These are phyloP conservation scores for Aureobasidium vineae DNA, from an alignment of 2,329 filamentous ascomycete genomes.

Conservation along the genomic window DNA sequence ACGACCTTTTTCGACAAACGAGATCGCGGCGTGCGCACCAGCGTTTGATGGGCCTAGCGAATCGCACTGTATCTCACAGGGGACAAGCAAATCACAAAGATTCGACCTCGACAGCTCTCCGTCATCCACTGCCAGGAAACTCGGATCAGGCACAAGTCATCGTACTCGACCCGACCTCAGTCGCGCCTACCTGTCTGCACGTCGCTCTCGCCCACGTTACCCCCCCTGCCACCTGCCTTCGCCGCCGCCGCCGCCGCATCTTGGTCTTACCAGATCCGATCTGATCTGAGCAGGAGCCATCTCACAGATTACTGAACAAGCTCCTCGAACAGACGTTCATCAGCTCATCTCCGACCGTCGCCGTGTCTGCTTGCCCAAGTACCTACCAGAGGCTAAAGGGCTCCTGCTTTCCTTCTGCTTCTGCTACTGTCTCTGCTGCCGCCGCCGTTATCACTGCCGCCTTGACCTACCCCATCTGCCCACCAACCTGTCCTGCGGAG, in stretches of 20 bases:
- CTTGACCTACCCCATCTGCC: slow-evolving; percentile 8
- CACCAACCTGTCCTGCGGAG: slow-evolving; percentile 1
- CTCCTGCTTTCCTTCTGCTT: slow-evolving; percentile 1
- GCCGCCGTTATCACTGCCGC: not conserved
- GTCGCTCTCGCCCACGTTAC: slow-evolving; percentile 15
- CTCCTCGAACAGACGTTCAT: not conserved
- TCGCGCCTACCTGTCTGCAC: slow-evolving; percentile 5
- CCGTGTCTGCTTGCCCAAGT: not conserved
- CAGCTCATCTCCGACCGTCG: slow-evolving; percentile 21
- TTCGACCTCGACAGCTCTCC: slow-evolving; percentile 8
- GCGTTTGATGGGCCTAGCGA: slow-evolving; percentile 24
- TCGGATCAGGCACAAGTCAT: not conserved
- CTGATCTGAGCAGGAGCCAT: slow-evolving; percentile 22
- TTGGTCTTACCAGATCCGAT: slow-evolving; percentile 8
- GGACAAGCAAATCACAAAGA: slow-evolving; percentile 16
- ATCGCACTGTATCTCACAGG: slow-evolving; percentile 24
- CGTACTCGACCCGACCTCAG: not conserved
- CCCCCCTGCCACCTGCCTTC: slow-evolving; percentile 5
- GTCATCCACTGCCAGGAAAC: slow-evolving; percentile 3
- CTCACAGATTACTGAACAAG: not conserved
- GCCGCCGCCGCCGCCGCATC: not conserved
- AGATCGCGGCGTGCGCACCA: slow-evolving; percentile 23
- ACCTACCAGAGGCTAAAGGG: not conserved
- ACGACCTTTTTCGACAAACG: slow-evolving; percentile 16
- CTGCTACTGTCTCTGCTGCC: slow-evolving; percentile 6